Base-by-base conservation (phyloP, 2,329 filamentous ascomycete species). In the Diaporthe sp. region DNA sequence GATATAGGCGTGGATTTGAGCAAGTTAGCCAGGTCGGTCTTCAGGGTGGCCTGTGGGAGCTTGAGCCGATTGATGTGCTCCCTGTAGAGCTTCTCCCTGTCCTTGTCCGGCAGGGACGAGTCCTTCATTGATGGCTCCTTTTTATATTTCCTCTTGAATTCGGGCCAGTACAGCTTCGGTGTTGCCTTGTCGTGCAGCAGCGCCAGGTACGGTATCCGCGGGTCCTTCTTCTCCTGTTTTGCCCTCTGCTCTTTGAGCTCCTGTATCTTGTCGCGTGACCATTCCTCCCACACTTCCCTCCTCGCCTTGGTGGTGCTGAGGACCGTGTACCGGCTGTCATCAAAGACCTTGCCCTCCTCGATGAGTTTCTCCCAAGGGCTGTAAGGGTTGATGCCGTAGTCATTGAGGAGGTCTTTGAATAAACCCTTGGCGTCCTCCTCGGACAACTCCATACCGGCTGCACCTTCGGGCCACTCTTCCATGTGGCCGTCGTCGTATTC, bases 131-230 rank as follows among this genome's bases (percentile, higher is more conserved):
- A 89, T 0, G 90, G 83, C 77, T 97, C 95, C 77, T 93, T 96
- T 77, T 93, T 93, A 84, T 92, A 97, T 82, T 98, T 99, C 45
- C 97, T 89, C 79, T 94, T 95, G 84, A 99, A 99, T 82, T 99
- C 97, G 0, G 95, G 93, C 97, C 97, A 99, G 87, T 97, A 99
- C 1, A 99, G 88, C 84, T 98, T 98, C 0, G 95, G 93, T 0
- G 93, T 97, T 0, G 96, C 96, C 78, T 95, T 90, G 66, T 93
- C 90, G 77, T 96, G 92, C 40, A 99, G 86, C 77, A 99, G 93
- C 0, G 90, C 89, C 75, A 98, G 85, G 82, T 97, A 99, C 0
- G 93, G 91, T 77, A 98, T 93, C 61, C 90, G 88, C 1, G 97
- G 96, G 80, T 98, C 95, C 77, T 91, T 91, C 85, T 95, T 96